Conservation (phyloP, 345 rosid genomes). For the Citrus inodora region DNA sequence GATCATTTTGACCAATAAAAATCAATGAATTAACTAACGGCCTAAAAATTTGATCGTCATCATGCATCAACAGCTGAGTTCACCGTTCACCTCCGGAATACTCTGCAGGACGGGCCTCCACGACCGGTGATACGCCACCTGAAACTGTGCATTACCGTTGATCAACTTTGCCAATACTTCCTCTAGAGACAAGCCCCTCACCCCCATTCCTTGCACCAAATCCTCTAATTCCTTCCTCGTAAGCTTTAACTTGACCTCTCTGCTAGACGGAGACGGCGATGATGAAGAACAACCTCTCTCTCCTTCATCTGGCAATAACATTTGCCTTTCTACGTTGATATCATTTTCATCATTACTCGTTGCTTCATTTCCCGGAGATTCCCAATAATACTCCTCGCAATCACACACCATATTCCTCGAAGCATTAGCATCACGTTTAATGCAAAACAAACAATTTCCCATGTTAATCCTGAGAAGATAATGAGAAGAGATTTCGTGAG, state of each 20-base stretch:
- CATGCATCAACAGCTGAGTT: not conserved
- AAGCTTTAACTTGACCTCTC: slow-evolving; percentile 67
- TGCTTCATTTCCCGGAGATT: not conserved
- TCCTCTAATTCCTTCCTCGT: slow-evolving; percentile 64
- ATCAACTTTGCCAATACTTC: slow-evolving; percentile 30
- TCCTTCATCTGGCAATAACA: slow-evolving; percentile 6
- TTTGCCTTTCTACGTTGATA: slow-evolving; percentile 11
- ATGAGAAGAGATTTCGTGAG: slow-evolving; percentile 12
- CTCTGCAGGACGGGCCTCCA: slow-evolving; percentile 74
- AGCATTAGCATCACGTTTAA: slow-evolving; percentile 4
- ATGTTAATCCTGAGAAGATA: slow-evolving; percentile 12
- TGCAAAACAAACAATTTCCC: slow-evolving; percentile 40
- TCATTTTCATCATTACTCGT: not conserved
- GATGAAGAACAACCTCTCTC: not conserved
- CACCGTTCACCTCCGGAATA: slow-evolving; percentile 62
- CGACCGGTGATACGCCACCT: slow-evolving; percentile 25
- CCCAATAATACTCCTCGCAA: slow-evolving; percentile 40
- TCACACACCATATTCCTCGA: slow-evolving; percentile 22
- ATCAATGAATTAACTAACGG: not conserved
- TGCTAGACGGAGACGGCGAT: slow-evolving; percentile 4
- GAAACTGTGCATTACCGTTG: not conserved
- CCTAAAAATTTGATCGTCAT: not conserved
- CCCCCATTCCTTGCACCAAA: slow-evolving; percentile 36
- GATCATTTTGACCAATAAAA: not conserved
- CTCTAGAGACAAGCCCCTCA: slow-evolving; percentile 40